Evolutionary conservation across 108 stramenopile genomes (phyloP), one percentile per base, ranked within the genome.

Genomic region (Epipyxis sp.): DNA sequence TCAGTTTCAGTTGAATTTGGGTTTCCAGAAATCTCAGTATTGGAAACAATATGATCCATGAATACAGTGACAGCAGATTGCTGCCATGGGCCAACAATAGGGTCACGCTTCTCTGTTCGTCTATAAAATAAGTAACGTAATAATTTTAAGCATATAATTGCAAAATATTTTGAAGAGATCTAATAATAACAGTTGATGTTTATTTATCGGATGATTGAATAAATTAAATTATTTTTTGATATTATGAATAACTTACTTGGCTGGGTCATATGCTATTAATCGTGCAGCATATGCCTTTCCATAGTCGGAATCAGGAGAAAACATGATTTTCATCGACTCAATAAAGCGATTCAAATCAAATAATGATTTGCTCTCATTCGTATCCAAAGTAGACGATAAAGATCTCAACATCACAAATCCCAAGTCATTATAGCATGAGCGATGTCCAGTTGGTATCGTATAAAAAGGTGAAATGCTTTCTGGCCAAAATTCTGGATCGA

Each of bases 391-490:
- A 67, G 6, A 13, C 6, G 65, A 20, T 13, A 67, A 20, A 13
- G 41, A 42, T 6, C 42, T 6, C 42, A 67, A 20, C 65, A 20
- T 67, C 13, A 43, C 42, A 13, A 67, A 43, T 67, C 13, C 6
- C 13, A 42, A 20, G 20, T 67, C 65, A 20, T 67, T 67, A 43
- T 67, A 67, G 20, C 65, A 67, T 13, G 65, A 67, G 37, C 65
- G 37, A 42, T 43, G 65, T 13, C 65, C 65, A 20, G 42, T 39
- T 6, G 65, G 65, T 20, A 67, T 6, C 37, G 65, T 13, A 20
- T 67, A 67, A 20, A 67, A 67, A 20, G 65, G 65, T 20, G 41
- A 42, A 20, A 39, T 20, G 42, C 20, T 67, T 13, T 6, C 20
- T 6, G 65, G 65, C 46, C 46, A 50, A 20, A 50, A 50, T 20